These are phyloP conservation scores for Rhodofomes roseus DNA, from an alignment of 1,284 basidiomycete species.

Conservation along the genomic window DNA sequence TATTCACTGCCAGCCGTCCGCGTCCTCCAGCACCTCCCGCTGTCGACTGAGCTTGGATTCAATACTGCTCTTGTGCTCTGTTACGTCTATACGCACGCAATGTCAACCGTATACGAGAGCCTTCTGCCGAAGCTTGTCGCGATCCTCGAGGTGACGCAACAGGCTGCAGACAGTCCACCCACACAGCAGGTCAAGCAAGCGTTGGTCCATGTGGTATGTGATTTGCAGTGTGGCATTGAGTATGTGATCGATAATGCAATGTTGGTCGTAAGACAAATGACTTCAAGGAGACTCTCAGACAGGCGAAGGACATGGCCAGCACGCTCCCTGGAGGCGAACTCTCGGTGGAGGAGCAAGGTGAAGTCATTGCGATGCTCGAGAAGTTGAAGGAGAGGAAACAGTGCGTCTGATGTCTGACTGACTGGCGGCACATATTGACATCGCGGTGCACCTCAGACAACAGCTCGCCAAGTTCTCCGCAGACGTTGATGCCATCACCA, in stretches of 20 bases:
- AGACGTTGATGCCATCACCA: conserved; percentile 23
- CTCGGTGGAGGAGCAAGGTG: conserved; percentile 57
- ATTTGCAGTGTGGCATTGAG: too few relatives aligned
- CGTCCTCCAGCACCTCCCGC: too few relatives aligned
- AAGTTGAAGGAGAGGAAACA: conserved; percentile 53
- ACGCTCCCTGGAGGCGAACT: conserved; percentile 65
- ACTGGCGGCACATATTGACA: not conserved
- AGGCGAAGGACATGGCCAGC: conserved; percentile 53
- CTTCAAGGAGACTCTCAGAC: conserved; percentile 50
- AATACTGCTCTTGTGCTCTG: not conserved
- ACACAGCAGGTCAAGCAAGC: conserved; percentile 57
- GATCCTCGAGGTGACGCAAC: conserved; percentile 53
- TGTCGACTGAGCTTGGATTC: not conserved
- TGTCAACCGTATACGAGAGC: conserved; percentile 31
- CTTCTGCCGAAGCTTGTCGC: conserved; percentile 50
- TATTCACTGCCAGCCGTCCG: too few relatives aligned
- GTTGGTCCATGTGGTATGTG: conserved; percentile 57
- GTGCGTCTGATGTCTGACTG: conserved; percentile 31
- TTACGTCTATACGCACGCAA: not conserved
- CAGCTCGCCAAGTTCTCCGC: conserved; percentile 41
- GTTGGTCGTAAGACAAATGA: conserved; percentile 51
- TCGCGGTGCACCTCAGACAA: conserved; percentile 22
- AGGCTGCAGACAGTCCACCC: conserved; percentile 40
- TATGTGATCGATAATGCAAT: not conserved
- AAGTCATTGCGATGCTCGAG: conserved; percentile 61